Evolutionary conservation across 805 yeast species (phyloP), one percentile per base, ranked within the genome.

Genomic region (Kazachstania bromeliacearum): DNA sequence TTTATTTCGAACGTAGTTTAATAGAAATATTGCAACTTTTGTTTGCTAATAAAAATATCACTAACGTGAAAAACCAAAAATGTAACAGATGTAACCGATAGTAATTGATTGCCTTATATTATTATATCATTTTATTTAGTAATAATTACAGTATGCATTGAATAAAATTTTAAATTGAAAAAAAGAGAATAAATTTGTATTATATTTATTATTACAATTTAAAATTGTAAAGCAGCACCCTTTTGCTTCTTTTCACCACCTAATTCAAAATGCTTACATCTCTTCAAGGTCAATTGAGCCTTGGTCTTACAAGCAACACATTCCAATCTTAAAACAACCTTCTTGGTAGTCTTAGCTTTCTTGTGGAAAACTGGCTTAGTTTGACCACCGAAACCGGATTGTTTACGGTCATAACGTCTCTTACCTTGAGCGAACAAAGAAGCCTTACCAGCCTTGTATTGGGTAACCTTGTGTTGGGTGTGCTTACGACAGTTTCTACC

Each of bases 211-310:
- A 4, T 32, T 14, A 23, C 5, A 21, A 33, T 33, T 82, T 82
- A 92, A 75, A 92, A 89, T 79, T 92, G 98, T 72, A 89, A 81
- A 72, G 98, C 98, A 76, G 85, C 96, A 73, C 98, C 98, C 87
- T 92, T 92, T 77, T 92, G 96, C 78, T 92, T 92, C 85, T 84
- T 92, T 80, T 92, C 98, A 79, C 98, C 98, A 80, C 98, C 98
- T 68, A 92, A 87, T 79, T 92, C 98, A 73, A 92, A 92, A 78
- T 92, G 98, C 92, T 92, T 92, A 82, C 97, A 92, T 80, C 98
- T 85, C 92, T 92, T 92, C 72, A 92, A 79, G 47, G 95, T 67
- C 59, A 92, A 78, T 78, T 92, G 98, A 63, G 94, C 81, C 83
- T 87, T 92, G 76, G 96, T 83, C 87, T 92, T 92, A 77, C 98